These are phyloP conservation scores for Metschnikowia lunata DNA, from an alignment of 805 yeast genomes.

Conservation along the genomic window DNA sequence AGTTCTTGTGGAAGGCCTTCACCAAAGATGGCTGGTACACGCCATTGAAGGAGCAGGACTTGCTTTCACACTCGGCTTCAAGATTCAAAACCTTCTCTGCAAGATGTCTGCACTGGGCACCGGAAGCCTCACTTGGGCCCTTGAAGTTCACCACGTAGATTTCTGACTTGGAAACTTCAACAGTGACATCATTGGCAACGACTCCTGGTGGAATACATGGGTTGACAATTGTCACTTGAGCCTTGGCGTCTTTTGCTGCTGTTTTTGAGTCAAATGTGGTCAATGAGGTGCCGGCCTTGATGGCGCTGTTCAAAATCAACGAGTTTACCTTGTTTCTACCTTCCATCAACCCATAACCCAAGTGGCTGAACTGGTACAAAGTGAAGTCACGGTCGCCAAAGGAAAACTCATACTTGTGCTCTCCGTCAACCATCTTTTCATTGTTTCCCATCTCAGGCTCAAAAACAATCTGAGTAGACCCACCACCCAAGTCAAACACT, in stretches of 20 bases:
- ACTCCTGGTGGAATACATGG: slow-evolving; percentile 89
- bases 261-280: slow-evolving; percentile 23
- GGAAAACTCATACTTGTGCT: slow-evolving; percentile 72
- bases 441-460: slow-evolving; percentile 73
- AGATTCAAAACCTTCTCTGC: slow-evolving; percentile 83
- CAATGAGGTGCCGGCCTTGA: slow-evolving; percentile 27
- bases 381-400: slow-evolving; percentile 81
- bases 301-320: slow-evolving; percentile 51
- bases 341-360: slow-evolving; percentile 93
- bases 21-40: slow-evolving; percentile 92
- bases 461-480: slow-evolving; percentile 96
- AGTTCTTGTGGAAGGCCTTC: slow-evolving; percentile 62
- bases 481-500: slow-evolving; percentile 97
- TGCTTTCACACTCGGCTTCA: slow-evolving; percentile 65
- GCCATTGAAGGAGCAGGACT: slow-evolving; percentile 96
- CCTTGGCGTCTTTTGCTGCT: slow-evolving; percentile 36
- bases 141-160: slow-evolving; percentile 54
- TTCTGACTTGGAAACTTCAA: slow-evolving; percentile 45
- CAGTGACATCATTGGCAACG: slow-evolving; percentile 54
- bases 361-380: slow-evolving; percentile 89
- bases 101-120: slow-evolving; percentile 80
- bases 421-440: slow-evolving; percentile 74
- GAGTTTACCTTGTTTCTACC: slow-evolving; percentile 82
- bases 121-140: slow-evolving; percentile 60
- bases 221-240: slow-evolving; percentile 49